Evolutionary conservation across 2,329 filamentous ascomycete species (phyloP).

Genomic region (Trichoderma atrobrunneum): DNA sequence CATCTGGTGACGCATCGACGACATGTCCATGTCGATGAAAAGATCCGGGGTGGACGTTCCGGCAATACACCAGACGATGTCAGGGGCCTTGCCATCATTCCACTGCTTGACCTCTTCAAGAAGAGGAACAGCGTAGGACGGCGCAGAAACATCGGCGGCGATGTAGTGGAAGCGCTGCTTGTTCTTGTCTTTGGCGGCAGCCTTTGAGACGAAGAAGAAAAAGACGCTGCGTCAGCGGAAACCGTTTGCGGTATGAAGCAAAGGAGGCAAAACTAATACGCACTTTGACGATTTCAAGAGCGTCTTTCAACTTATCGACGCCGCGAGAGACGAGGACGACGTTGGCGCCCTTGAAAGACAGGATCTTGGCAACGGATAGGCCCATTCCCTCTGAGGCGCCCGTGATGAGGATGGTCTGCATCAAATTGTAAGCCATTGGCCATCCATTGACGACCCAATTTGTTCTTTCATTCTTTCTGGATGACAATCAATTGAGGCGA

Average conservation of each 20-base stretch:
- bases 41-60: conserved; percentile 71
- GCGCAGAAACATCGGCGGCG: conserved; percentile 73
- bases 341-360: conserved; percentile 81
- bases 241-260: neutral
- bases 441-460: neutral
- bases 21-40: conserved; percentile 70
- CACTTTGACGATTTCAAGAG: conserved; percentile 65
- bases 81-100: conserved; percentile 72
- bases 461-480: neutral
- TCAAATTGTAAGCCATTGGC: neutral
- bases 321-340: conserved; percentile 82
- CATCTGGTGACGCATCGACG: conserved; percentile 73
- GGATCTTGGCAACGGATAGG: conserved; percentile 66
- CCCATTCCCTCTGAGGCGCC: conserved; percentile 95
- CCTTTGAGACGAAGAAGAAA: conserved; percentile 45
- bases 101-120: conserved; percentile 70
- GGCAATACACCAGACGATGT: conserved; percentile 89
- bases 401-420: conserved; percentile 80
- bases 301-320: conserved; percentile 67
- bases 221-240: neutral
- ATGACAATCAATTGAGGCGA: no score
- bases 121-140: conserved; percentile 66
- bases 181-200: conserved; percentile 60
- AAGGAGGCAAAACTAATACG: conserved; percentile 14
- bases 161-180: conserved; percentile 81